Conservation (phyloP, 2,329 filamentous ascomycete species). For the Aspergillus calidoustus region DNA sequence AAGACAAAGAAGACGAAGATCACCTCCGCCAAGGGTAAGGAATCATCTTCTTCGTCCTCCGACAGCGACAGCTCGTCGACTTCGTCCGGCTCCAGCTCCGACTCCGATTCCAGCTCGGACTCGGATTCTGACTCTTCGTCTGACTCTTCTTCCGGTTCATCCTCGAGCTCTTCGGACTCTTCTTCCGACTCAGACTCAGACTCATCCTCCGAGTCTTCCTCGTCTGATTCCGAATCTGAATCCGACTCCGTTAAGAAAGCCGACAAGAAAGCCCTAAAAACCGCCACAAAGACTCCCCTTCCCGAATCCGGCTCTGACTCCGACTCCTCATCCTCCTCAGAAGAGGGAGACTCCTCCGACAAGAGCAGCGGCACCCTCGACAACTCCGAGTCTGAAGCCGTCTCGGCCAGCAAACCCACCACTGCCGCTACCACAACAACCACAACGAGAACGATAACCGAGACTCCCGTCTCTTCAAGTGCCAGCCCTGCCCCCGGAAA, state of each 20-base stretch:
- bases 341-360: slow-evolving; percentile 35
- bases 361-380: slow-evolving; percentile 39
- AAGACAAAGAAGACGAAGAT: slow-evolving; percentile 60
- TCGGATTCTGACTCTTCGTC: slow-evolving; percentile 33
- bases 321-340: slow-evolving; percentile 29
- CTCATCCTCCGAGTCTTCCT: slow-evolving; percentile 24
- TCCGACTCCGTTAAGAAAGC: slow-evolving; percentile 33
- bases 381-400: slow-evolving; percentile 34
- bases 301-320: slow-evolving; percentile 39
- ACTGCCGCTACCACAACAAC: no score
- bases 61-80: slow-evolving; percentile 37
- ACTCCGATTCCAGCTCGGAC: slow-evolving; percentile 27
- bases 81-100: slow-evolving; percentile 24
- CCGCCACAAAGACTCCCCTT: slow-evolving; percentile 41
- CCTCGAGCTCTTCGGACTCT: slow-evolving; percentile 21
- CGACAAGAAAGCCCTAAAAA: slow-evolving; percentile 36
- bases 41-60: slow-evolving; percentile 35
- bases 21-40: slow-evolving; percentile 26
- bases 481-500: slow-evolving; percentile 51
- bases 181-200: slow-evolving; percentile 33
- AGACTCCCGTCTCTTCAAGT: slow-evolving; percentile 54
- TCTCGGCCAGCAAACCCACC: slow-evolving; percentile 23
- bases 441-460: not conserved
- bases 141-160: slow-evolving; percentile 28
- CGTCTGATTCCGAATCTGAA: slow-evolving; percentile 35